phyloP scores from a whole-genome alignment of 169 alveolate genomes.

The Eimeria tenella region DNA sequence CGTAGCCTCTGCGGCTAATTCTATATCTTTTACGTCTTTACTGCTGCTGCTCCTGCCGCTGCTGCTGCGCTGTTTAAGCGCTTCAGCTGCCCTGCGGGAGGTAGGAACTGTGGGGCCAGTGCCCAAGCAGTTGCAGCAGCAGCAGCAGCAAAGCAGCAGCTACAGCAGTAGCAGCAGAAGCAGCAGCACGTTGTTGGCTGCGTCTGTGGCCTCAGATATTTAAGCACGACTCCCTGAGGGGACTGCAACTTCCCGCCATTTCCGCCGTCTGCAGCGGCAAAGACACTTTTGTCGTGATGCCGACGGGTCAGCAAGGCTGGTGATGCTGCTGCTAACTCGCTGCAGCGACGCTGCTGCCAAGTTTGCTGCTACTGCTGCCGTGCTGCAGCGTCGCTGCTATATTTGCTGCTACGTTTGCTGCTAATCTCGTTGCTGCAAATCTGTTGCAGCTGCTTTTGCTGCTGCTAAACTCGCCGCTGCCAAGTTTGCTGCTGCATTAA shows the following conservation, averaged over 20 bases:
- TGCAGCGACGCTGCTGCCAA: neutral
- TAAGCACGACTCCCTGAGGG: slow-evolving; percentile 7
- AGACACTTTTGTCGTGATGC: slow-evolving; percentile 97
- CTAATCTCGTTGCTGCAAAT: neutral
- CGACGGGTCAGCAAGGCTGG: slow-evolving; percentile 95
- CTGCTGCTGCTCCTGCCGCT: neutral
- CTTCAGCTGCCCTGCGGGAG: neutral
- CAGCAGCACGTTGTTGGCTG: neutral
- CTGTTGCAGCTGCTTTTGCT: neutral
- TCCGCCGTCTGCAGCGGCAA: slow-evolving; percentile 93
- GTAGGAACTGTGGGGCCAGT: no score
- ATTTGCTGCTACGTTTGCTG: neutral
- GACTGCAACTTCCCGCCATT: slow-evolving; percentile 93
- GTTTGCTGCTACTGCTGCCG: neutral
- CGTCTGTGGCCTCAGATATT: neutral
- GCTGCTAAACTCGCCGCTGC: neutral
- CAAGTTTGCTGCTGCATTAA: neutral
- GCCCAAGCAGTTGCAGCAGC: neutral
- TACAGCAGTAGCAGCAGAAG: neutral
- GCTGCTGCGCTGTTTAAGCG: neutral
- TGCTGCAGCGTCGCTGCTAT: neutral
- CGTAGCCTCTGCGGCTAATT: neutral
- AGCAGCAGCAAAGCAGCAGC: neutral
- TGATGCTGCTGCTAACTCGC: neutral
- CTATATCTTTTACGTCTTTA: neutral